Base-by-base conservation (phyloP, 2,329 filamentous ascomycete species). In the Hymenoscyphus repandus region DNA sequence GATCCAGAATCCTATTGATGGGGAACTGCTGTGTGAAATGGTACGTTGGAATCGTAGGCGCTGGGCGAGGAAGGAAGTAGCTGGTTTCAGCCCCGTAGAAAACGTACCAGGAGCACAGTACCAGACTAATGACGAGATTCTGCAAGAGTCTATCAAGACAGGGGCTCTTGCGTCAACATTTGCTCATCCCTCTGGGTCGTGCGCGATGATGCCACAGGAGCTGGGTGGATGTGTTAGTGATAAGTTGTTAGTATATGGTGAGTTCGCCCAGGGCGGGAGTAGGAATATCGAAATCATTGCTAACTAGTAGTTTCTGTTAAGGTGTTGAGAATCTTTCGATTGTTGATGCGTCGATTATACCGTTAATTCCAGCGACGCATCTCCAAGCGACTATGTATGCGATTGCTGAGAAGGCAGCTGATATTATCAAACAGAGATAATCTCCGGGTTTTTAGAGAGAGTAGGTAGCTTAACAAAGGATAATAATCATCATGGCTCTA, bases 351-450 rank as follows among this genome's bases (percentile, higher is more conserved):
- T 45, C 36, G 30, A 50, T 56, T 20, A 47, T 56, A 2, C 51
- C 51, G 5, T 40, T 54, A 33, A 48, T 54, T 43, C 51, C 48
- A 7, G 45, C 47, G 2, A 47, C 52, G 34, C 47, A 56, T 50
- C 39, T 54, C 5, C 45, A 51, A 22, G 47, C 47, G 15, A 49
- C 47, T 13, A 44, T 49, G 47, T 49, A 49, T 49, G 47, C 39
- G 3, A 32, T 43, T 43, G 39, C 38, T 9, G 47, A 49, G 33
- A 49, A 49, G 17, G 38, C 47, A 7, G 47, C 47, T 6, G 39
- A 49, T 43, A 37, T 49, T n/a, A 37, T 49, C 12, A 49, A 49
- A 31, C 11, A n/a, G 12, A 47, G 45, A 27, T 27, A 7, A 27
- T 27, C 22, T 4, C 7, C 22, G 7, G 7, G 4, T 27, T 27